Conservation (phyloP, 1,284 basidiomycete genomes). For the Thecaphora thlaspeos region DNA sequence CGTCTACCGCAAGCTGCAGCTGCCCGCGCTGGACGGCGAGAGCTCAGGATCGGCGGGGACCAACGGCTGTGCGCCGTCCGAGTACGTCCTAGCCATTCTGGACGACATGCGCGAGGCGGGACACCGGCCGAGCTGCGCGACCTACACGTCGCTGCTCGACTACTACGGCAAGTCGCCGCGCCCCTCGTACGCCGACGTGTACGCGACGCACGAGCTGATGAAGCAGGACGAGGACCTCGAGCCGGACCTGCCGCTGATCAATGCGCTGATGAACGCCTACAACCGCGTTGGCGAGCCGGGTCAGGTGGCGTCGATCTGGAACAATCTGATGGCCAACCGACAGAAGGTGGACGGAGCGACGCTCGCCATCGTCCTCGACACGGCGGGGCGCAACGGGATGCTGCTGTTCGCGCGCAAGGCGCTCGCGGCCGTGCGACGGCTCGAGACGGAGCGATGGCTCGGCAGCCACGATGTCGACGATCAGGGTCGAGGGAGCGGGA, state of each 20-base stretch:
- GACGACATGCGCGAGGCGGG: conserved; percentile 76
- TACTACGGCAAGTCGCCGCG: conserved; percentile 57
- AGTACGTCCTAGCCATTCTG: conserved; percentile 74
- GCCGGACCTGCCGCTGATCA: conserved; percentile 76
- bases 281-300: conserved; percentile 70
- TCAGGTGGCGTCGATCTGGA: conserved; percentile 78
- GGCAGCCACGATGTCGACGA: conserved; percentile 58
- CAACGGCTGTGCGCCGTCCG: conserved; percentile 63
- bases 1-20: conserved; percentile 8
- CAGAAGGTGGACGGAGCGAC: conserved; percentile 66
- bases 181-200: conserved; percentile 57
- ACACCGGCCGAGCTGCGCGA: conserved; percentile 64
- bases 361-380: conserved; percentile 79
- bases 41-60: neutral
- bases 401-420: conserved; percentile 22
- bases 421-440: conserved; percentile 9
- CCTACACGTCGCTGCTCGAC: conserved; percentile 73
- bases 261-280: conserved; percentile 87
- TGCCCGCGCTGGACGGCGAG: conserved; percentile 1
- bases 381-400: conserved; percentile 68
- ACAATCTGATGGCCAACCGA: conserved; percentile 63
- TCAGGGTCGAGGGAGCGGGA: conserved; percentile 63
- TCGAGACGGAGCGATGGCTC: conserved; percentile 59
- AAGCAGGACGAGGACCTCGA: conserved; percentile 73
- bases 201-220: conserved; percentile 75